Evolutionary conservation across 2,329 filamentous ascomycete genomes (phyloP).

Genomic region (Pseudogymnoascus sp.): DNA sequence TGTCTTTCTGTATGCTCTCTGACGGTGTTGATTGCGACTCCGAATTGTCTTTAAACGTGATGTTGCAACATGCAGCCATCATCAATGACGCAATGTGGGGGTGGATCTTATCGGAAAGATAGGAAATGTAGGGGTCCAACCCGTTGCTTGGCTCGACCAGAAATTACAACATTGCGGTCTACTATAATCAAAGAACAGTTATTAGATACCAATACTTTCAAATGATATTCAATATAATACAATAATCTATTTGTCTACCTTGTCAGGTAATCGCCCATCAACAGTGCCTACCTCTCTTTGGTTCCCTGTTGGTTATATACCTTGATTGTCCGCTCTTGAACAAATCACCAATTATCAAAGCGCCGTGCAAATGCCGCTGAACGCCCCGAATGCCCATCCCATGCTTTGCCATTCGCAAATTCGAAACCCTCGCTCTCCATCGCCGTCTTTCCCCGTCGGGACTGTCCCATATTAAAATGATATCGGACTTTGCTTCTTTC

Average conservation of each 20-base stretch:
- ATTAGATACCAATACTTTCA: not conserved
- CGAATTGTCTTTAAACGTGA: not conserved
- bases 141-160: not conserved
- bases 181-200: not conserved
- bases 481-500: not conserved
- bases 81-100: not conserved
- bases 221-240: slow-evolving; percentile 2
- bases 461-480: not conserved
- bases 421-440: not conserved
- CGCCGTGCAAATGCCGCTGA: slow-evolving; percentile 2
- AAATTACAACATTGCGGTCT: not conserved
- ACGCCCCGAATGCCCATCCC: slow-evolving; percentile 1
- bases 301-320: not conserved
- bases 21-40: not conserved
- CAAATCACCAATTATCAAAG: not conserved
- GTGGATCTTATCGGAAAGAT: not conserved
- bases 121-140: not conserved
- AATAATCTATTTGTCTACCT: slow-evolving; percentile 3
- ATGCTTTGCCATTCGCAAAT: not conserved
- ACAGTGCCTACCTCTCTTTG: not conserved
- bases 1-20: not conserved
- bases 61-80: not conserved
- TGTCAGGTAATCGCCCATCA: not conserved
- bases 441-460: not conserved
- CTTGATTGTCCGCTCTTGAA: not conserved